phyloP scores from a whole-genome alignment of 805 yeast species.

The Komagataella kurtzmanii region DNA sequence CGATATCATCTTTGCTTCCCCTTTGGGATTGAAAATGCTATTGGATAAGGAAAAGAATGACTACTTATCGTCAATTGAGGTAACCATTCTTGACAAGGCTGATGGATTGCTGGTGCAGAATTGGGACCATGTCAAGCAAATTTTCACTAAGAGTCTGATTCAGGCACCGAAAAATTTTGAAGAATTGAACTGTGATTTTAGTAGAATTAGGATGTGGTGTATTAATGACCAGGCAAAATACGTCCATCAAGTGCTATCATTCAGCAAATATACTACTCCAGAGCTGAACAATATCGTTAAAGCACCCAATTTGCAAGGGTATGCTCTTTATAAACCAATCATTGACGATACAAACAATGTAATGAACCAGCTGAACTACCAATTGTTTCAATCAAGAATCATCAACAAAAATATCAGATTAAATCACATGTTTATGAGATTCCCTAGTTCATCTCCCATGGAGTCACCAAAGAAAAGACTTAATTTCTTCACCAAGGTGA shows the following conservation, averaged over 20 bases:
- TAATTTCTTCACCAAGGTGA: slow-evolving; percentile 60
- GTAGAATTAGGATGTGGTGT: slow-evolving; percentile 85
- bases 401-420: slow-evolving; percentile 29
- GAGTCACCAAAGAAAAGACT: slow-evolving; percentile 77
- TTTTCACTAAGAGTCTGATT: slow-evolving; percentile 57
- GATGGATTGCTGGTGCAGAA: slow-evolving; percentile 86
- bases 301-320: slow-evolving; percentile 46
- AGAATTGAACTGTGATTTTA: slow-evolving; percentile 60
- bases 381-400: slow-evolving; percentile 14
- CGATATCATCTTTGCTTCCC: slow-evolving; percentile 83
- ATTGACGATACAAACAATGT: slow-evolving; percentile 34
- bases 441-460: slow-evolving; percentile 39
- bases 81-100: slow-evolving; percentile 68
- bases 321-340: slow-evolving; percentile 37
- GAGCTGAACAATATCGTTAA: slow-evolving; percentile 54
- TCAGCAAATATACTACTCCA: slow-evolving; percentile 71
- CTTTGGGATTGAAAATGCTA: slow-evolving; percentile 75
- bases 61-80: slow-evolving; percentile 80
- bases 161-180: slow-evolving; percentile 62
- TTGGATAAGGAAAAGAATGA: slow-evolving; percentile 50
- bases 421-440: slow-evolving; percentile 59
- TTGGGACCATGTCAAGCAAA: slow-evolving; percentile 69
- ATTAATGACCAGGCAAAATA: slow-evolving; percentile 67
- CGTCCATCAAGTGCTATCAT: slow-evolving; percentile 67
- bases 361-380: slow-evolving; percentile 45